Evolutionary conservation across 192 early-diverging fungal genomes (phyloP).

Genomic region (Diversispora eburnea): DNA sequence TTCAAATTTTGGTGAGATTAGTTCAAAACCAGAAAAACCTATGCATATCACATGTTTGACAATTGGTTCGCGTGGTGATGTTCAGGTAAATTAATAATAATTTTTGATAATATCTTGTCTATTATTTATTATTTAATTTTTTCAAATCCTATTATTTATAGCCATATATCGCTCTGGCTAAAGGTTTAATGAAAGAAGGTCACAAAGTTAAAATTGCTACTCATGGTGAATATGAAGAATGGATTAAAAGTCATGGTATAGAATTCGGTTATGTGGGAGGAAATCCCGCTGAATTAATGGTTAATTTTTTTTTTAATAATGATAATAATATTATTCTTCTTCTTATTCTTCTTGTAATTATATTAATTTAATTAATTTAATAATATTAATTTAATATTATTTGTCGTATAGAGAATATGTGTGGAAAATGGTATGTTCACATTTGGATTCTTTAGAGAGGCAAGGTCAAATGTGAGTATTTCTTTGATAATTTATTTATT

Average conservation of each 20-base stretch:
- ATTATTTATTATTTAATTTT: background rate
- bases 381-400: constrained; percentile 1
- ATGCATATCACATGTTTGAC: constrained; percentile 66
- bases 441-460: constrained; percentile 57
- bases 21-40: constrained; percentile 38
- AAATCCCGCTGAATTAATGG: constrained; percentile 61
- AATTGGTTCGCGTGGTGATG: constrained; percentile 73
- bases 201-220: constrained; percentile 66
- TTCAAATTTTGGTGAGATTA: constrained; percentile 28
- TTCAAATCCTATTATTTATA: background rate
- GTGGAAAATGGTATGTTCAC: constrained; percentile 70
- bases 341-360: background rate
- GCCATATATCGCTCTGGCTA: constrained; percentile 60
- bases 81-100: constrained; percentile 54
- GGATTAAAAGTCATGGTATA: constrained; percentile 62
- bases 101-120: background rate
- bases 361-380: background rate
- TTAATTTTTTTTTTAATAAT: constrained; percentile 25
- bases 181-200: constrained; percentile 58
- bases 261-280: constrained; percentile 67
- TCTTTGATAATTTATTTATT: background rate
- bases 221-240: constrained; percentile 60
- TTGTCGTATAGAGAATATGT: constrained; percentile 42
- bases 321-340: background rate
- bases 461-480: constrained; percentile 39